A percentile compares a stretch with the other conserved stretches of the same genome.
Evolutionary conservation across 1,284 basidiomycete species (phyloP).

Genomic region (Trametes pubescens): DNA sequence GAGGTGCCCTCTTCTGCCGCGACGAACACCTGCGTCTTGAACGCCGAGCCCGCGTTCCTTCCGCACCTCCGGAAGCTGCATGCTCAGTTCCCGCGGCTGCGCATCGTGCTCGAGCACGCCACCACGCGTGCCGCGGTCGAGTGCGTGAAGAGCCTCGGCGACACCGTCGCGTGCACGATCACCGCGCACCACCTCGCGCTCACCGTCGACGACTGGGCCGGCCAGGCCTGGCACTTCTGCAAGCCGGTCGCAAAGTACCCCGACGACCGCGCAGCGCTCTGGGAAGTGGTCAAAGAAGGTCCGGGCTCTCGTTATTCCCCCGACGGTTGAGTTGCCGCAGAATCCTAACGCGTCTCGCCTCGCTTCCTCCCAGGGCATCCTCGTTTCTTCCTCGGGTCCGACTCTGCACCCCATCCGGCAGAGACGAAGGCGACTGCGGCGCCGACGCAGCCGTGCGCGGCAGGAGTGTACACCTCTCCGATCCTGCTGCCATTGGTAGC

Average conservation of each 20-base stretch:
- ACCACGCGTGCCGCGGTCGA: slow-evolving; percentile 97
- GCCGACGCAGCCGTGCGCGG: slow-evolving; percentile 83
- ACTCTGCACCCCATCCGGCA: slow-evolving; percentile 94
- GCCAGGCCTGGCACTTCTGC: slow-evolving; percentile 96
- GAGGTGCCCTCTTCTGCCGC: slow-evolving; percentile 93
- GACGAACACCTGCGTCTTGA: slow-evolving; percentile 92
- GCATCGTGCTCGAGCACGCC: slow-evolving; percentile 99
- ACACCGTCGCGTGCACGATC: slow-evolving; percentile 95
- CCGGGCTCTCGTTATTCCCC: slow-evolving; percentile 20
- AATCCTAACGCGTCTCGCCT: slow-evolving; percentile 1
- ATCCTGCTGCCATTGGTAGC: slow-evolving; percentile 90
- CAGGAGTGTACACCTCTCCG: slow-evolving; percentile 93
- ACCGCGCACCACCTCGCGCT: slow-evolving; percentile 96
- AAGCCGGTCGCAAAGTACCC: slow-evolving; percentile 99
- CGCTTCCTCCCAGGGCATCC: slow-evolving; percentile 74
- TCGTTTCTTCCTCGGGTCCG: slow-evolving; percentile 97
- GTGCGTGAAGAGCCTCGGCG: slow-evolving; percentile 83
- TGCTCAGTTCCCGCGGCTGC: slow-evolving; percentile 86
- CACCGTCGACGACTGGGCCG: slow-evolving; percentile 97
- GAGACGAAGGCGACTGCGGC: slow-evolving; percentile 82
- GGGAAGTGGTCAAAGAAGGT: slow-evolving; percentile 85
- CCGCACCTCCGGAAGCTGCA: slow-evolving; percentile 90
- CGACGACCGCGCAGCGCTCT: slow-evolving; percentile 88
- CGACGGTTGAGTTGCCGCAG: slow-evolving; percentile 13
- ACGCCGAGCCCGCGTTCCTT: slow-evolving; percentile 93